Evolutionary conservation across 2,329 filamentous ascomycete species (phyloP), one percentile per base, ranked within the genome.

Genomic region (Periglandula ipomoeae): DNA sequence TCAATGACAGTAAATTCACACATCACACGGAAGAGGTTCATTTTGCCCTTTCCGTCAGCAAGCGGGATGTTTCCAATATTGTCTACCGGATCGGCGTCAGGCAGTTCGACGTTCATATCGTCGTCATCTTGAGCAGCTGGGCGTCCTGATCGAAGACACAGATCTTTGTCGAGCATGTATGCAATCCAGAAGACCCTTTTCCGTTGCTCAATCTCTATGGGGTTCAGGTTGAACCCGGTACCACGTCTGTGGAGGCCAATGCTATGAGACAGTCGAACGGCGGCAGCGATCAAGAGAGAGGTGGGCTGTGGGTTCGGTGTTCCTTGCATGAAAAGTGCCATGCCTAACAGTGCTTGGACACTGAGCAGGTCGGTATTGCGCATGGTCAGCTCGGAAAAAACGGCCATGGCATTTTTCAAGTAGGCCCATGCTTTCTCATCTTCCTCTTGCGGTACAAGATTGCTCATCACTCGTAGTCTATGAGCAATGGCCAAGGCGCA

Each of bases 301-400:
- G 88, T 87, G 1, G 93, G 91, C 58, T 98, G 93, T 0, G 91
- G 93, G 59, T 97, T 98, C 0, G 93, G 91, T 0, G 93, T 97
- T 53, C 93, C 93, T 64, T 96, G 89, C 67, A 98, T 78, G 69
- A 97, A 98, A 15, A 96, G 73, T 2, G 89, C 84, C 85, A 97
- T 95, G 51, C 90, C 93, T 23, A 97, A 72, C 42, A 98, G 73
- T 13, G 90, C 93, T 67, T 98, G 93, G 2, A 98, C 90, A 59
- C 90, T 96, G 35, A 97, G 72, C 19, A 98, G 74, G 67, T 98
- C 93, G 7, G 90, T 95, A 62, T 96, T 97, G 39, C 90, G 85
- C 85, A 98, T 91, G 1, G 89, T 90, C 50, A 98, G 72, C 65
- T 98, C 93, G 0, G 89, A 84, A 62, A 95, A 85, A 39, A 95